phyloP scores from a whole-genome alignment of 495 filamentous ascomycete species.

The Neurospora sp. region DNA sequence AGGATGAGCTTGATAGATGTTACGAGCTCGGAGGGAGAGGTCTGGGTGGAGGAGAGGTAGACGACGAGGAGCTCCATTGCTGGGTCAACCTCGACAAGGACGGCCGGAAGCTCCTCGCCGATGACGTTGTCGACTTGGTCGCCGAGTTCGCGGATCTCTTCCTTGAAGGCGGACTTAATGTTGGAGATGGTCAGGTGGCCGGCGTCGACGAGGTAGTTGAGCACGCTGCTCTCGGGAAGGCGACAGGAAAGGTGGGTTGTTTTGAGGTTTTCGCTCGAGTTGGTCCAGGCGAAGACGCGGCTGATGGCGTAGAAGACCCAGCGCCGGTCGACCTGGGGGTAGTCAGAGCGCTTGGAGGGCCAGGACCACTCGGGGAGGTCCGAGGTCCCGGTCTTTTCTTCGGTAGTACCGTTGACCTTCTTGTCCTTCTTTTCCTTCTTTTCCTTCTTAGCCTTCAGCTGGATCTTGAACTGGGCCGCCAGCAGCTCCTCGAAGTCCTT shows the following conservation, averaged over 20 bases:
- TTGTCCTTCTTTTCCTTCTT: slow-evolving; percentile 12
- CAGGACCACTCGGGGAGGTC: slow-evolving; percentile 26
- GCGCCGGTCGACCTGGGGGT: slow-evolving; percentile 38
- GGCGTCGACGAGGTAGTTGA: slow-evolving; percentile 50
- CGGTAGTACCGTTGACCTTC: slow-evolving; percentile 6
- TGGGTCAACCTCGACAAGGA: slow-evolving; percentile 50
- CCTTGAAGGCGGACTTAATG: slow-evolving; percentile 49
- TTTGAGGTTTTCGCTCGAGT: slow-evolving; percentile 16
- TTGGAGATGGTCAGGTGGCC: slow-evolving; percentile 55
- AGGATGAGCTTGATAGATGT: slow-evolving; percentile 38
- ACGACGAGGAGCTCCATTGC: slow-evolving; percentile 48
- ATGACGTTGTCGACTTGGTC: slow-evolving; percentile 31
- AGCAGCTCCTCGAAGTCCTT: slow-evolving; percentile 45
- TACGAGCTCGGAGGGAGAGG: slow-evolving; percentile 38
- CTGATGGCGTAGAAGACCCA: slow-evolving; percentile 45
- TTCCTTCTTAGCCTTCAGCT: slow-evolving; percentile 9
- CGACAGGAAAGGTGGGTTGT: slow-evolving; percentile 32
- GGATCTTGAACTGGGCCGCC: slow-evolving; percentile 31
- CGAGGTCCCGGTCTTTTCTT: not conserved
- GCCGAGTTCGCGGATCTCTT: slow-evolving; percentile 29
- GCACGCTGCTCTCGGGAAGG: slow-evolving; percentile 43
- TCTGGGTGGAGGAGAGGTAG: slow-evolving; percentile 42
- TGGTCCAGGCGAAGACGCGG: slow-evolving; percentile 36
- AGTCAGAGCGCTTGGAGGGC: slow-evolving; percentile 28
- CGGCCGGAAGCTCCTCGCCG: slow-evolving; percentile 47